phyloP scores from a whole-genome alignment of 495 filamentous ascomycete species.

The Annulohypoxylon maeteangense region DNA sequence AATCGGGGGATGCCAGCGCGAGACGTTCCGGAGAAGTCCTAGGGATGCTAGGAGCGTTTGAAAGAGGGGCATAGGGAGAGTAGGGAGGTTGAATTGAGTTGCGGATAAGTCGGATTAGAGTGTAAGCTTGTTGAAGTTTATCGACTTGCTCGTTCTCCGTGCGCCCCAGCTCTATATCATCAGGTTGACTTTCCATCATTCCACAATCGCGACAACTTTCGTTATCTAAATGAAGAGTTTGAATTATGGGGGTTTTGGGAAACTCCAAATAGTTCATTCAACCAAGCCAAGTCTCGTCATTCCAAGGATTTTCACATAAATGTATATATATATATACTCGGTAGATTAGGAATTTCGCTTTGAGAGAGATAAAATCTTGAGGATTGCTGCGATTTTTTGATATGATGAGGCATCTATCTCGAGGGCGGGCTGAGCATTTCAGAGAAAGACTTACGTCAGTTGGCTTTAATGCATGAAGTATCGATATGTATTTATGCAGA shows the following conservation, averaged over 20 bases:
- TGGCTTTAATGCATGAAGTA: background rate
- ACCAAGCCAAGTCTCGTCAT: background rate
- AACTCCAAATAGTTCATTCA: background rate
- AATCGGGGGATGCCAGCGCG: constrained; percentile 37
- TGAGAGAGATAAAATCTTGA: background rate
- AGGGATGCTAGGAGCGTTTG: constrained; percentile 39
- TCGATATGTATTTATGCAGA: background rate
- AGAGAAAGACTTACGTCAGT: background rate
- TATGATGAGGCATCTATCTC: background rate
- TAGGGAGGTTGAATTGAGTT: constrained; percentile 25
- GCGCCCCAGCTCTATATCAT: constrained; percentile 29
- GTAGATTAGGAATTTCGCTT: background rate
- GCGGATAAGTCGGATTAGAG: constrained; percentile 23
- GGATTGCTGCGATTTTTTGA: background rate
- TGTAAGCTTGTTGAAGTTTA: constrained; percentile 27
- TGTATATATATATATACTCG: background rate
- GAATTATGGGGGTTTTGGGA: constrained; percentile 6
- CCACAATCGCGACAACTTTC: constrained; percentile 16
- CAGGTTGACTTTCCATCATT: constrained; percentile 25
- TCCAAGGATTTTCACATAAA: background rate
- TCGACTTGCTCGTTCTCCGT: background rate
- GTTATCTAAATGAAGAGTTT: background rate
- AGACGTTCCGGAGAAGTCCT: constrained; percentile 43
- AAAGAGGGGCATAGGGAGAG: background rate
- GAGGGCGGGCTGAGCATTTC: background rate